Percentiles rank a stretch among this genome's conserved stretches.
These are phyloP conservation scores for Didymella pinodella DNA, from an alignment of 2,329 filamentous ascomycete species.

Conservation along the genomic window DNA sequence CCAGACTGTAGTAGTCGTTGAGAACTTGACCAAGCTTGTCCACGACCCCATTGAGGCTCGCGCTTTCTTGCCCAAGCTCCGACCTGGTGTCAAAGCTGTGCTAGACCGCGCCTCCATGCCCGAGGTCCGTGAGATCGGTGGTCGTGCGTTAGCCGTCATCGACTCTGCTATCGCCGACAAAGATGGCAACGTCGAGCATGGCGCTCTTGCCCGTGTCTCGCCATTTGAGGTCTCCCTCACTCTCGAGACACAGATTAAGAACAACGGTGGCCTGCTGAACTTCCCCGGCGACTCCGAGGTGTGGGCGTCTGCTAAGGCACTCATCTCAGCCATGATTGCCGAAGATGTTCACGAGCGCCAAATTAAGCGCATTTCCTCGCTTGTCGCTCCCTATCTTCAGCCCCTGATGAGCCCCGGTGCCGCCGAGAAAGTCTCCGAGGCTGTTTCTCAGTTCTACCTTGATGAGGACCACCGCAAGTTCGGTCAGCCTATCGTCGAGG, in stretches of 20 bases:
- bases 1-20: slow-evolving; percentile 94
- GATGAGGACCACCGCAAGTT: slow-evolving; percentile 88
- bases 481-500: slow-evolving; percentile 83
- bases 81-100: slow-evolving; percentile 90
- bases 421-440: slow-evolving; percentile 71
- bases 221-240: slow-evolving; percentile 77
- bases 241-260: slow-evolving; percentile 78
- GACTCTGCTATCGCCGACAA: slow-evolving; percentile 82
- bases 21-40: slow-evolving; percentile 97
- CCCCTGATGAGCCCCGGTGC: slow-evolving; percentile 70
- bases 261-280: slow-evolving; percentile 68
- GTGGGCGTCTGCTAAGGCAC: slow-evolving; percentile 73
- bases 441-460: slow-evolving; percentile 78
- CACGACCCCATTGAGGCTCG: slow-evolving; percentile 94
- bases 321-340: slow-evolving; percentile 83
- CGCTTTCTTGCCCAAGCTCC: slow-evolving; percentile 92
- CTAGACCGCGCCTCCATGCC: slow-evolving; percentile 88
- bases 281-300: slow-evolving; percentile 68
- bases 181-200: slow-evolving; percentile 62
- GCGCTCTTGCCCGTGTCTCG: slow-evolving; percentile 69
- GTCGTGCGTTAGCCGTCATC: slow-evolving; percentile 83
- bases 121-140: slow-evolving; percentile 90
- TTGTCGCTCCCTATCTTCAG: slow-evolving; percentile 78
- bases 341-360: slow-evolving; percentile 88
- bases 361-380: slow-evolving; percentile 72